These are phyloP conservation scores for Hypoxylon sp. DNA, from an alignment of 2,329 filamentous ascomycete species.

Conservation along the genomic window DNA sequence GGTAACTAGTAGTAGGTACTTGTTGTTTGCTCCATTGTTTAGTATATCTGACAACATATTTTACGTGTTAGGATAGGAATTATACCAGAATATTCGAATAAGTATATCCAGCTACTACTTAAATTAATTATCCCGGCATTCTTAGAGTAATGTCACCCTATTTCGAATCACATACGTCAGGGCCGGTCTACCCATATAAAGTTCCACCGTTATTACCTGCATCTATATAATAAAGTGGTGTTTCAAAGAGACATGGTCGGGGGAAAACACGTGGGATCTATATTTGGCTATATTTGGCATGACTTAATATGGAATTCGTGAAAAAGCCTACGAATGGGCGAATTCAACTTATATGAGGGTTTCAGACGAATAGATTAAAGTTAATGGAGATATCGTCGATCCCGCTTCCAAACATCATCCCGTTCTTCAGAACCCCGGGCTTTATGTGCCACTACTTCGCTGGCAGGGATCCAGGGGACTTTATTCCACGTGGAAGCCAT, in stretches of 20 bases:
- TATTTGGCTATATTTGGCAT: conserved; percentile 36
- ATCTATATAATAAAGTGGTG: conserved; percentile 14
- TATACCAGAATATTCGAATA: conserved; percentile 12
- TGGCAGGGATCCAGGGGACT: conserved; percentile 18
- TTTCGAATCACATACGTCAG: conserved; percentile 26
- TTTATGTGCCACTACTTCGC: conserved; percentile 4
- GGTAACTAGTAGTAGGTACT: background rate
- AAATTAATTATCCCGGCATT: conserved; percentile 2
- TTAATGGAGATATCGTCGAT: conserved; percentile 21
- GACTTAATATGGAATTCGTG: conserved; percentile 27
- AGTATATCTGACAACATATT: background rate
- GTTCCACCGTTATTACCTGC: conserved; percentile 19
- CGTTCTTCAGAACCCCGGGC: conserved; percentile 10
- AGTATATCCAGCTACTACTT: background rate
- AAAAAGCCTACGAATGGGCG: conserved; percentile 7
- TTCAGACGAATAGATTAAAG: conserved; percentile 23
- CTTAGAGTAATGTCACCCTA: background rate
- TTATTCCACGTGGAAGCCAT: conserved; percentile 44
- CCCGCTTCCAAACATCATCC: conserved; percentile 12
- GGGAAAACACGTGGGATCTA: conserved; percentile 37
- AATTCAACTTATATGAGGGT: conserved; percentile 11
- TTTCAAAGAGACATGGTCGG: conserved; percentile 21
- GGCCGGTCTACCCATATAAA: conserved; percentile 1
- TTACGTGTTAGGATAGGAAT: conserved; percentile 1
- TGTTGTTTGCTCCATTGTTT: background rate